phyloP scores from a whole-genome alignment of 2,329 filamentous ascomycete genomes.

The Gliomastix tumulicola region DNA sequence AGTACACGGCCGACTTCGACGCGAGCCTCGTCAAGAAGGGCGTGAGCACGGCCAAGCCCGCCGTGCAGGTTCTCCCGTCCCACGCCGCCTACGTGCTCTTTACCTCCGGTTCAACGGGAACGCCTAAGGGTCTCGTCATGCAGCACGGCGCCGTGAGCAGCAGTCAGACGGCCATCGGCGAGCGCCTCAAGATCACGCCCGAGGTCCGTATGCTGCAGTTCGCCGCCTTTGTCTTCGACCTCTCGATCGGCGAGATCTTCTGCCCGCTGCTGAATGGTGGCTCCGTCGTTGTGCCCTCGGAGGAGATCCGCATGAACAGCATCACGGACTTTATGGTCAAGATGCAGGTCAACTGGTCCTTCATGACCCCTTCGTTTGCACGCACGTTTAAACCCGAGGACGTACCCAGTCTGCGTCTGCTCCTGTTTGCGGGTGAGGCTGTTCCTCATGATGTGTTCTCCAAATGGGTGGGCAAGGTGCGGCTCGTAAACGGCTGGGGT shows the following conservation, averaged over 20 bases:
- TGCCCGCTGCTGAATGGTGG: conserved; percentile 25
- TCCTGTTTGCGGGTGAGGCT: conserved; percentile 9
- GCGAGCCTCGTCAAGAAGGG: background rate
- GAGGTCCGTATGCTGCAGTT: conserved; percentile 2
- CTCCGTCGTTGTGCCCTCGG: conserved; percentile 25
- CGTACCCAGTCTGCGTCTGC: conserved; percentile 1
- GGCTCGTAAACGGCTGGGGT: conserved; percentile 8
- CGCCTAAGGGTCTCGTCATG: conserved; percentile 45
- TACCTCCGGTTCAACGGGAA: conserved; percentile 52
- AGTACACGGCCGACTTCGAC: background rate
- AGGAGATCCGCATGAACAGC: conserved; percentile 21
- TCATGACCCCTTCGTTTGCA: conserved; percentile 1
- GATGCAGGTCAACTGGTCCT: background rate
- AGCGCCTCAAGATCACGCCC: background rate
- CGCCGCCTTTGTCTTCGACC: background rate
- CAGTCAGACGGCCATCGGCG: background rate
- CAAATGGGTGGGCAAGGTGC: conserved; percentile 7
- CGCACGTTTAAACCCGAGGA: background rate
- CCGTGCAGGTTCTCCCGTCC: background rate
- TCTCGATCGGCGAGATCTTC: conserved; percentile 19
- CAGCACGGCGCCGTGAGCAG: conserved; percentile 1
- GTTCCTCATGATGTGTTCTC: conserved; percentile 6
- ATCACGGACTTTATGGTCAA: background rate
- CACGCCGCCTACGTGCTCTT: conserved; percentile 19
- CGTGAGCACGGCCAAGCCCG: background rate